Conservation (phyloP, 495 filamentous ascomycete genomes). For the Rhypophila decipiens region DNA sequence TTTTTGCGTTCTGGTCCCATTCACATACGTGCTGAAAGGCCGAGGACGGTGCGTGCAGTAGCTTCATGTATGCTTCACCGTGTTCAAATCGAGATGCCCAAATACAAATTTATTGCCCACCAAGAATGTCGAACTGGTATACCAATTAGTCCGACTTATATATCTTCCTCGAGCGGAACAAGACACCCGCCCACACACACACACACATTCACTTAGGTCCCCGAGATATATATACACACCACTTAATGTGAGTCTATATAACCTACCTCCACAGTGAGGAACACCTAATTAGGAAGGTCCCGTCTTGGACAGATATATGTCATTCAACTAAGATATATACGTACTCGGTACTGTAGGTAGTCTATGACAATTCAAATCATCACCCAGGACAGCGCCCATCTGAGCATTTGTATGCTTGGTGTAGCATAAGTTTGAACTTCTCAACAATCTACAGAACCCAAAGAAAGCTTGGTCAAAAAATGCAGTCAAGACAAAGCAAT, state of each 20-base stretch:
- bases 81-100: neutral
- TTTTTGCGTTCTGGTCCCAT: too few relatives aligned
- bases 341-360: neutral
- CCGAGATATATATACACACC: neutral
- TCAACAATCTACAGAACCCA: too few relatives aligned
- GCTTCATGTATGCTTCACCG: too few relatives aligned
- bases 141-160: too few relatives aligned
- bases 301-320: neutral
- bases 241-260: neutral
- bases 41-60: too few relatives aligned
- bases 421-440: too few relatives aligned
- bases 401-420: too few relatives aligned
- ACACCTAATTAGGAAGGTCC: neutral
- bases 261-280: neutral
- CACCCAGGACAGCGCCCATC: neutral
- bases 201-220: neutral
- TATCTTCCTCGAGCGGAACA: neutral
- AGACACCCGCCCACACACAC: neutral
- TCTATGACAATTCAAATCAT: neutral
- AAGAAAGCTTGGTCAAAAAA: neutral
- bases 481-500: neutral
- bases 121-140: neutral
- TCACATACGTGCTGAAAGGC: too few relatives aligned
- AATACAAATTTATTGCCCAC: neutral
- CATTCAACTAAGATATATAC: neutral